Evolutionary conservation across 2,329 filamentous ascomycete species (phyloP), one percentile per base, ranked within the genome.

Genomic region (Xylariaceae sp.): DNA sequence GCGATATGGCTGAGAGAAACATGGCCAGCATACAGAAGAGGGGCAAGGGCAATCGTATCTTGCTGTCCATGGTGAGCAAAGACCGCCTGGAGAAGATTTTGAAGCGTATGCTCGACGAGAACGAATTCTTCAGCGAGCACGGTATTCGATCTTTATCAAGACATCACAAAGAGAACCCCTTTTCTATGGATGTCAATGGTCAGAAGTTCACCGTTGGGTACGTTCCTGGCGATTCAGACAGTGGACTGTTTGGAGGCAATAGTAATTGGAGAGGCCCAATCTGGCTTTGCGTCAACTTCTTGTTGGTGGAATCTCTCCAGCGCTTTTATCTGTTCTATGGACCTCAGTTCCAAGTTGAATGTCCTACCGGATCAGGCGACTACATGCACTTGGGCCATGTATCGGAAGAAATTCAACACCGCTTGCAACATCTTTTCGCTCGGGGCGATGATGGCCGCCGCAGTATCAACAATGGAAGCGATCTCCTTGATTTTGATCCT

Each of bases 231-330:
- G 92, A 97, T 64, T 96, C 92, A 1, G 91, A 97, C 69, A 95
- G 88, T 60, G 88, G 89, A 3, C 78, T 97, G 5, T 97, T 97
- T 61, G 92, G 92, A 42, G 92, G 92, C 55, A 97, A 97, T 77
- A 95, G 90, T 67, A 97, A 97, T 68, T 97, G 92, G 92, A 82
- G 92, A 70, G 92, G 86, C 1, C 92, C 93, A 0, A 92, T 95
- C 57, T 97, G 92, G 92, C 77, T 96, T 39, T 93, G 89, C 52
- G 90, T 95, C 70, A 97, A 97, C 69, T 96, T 95, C 70, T 71
- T 97, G 42, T 78, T 97, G 12, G 86, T 97, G 33, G 92, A 97
- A 66, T 92, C 91, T 6, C 78, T 96, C n/a, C 87, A 95, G 59
- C 80, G 92, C 23, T 97, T 95, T 74, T 94, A 89, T 72, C 85